A percentile compares a stretch with the other conserved stretches of the same genome.
Evolutionary conservation across 208 protist species (phyloP).

Genomic region (Vickermania ingenoplastis): DNA sequence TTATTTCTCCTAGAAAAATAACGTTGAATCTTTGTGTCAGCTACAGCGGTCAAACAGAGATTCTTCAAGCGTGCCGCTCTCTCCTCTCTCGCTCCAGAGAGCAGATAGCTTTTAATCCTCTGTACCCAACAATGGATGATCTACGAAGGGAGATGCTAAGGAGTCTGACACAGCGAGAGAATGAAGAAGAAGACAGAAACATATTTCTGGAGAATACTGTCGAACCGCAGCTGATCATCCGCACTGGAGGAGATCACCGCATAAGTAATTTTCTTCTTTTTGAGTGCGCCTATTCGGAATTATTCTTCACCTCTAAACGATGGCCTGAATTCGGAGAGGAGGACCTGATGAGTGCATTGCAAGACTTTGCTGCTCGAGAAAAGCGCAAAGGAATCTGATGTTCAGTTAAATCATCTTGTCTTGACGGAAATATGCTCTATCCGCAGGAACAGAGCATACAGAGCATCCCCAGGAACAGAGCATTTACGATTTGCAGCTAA

Average conservation of each 20-base stretch:
- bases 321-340: constrained; percentile 66
- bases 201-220: constrained; percentile 21
- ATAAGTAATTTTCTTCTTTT: constrained; percentile 86
- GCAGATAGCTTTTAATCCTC: no score
- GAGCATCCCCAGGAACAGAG: no score
- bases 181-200: constrained; percentile 45
- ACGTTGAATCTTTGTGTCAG: constrained; percentile 83
- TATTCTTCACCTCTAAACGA: constrained; percentile 60
- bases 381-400: constrained; percentile 4
- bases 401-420: no score
- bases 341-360: constrained; percentile 35
- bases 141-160: constrained; percentile 69
- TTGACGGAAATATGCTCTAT: no score
- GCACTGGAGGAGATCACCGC: constrained; percentile 78
- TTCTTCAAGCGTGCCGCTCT: constrained; percentile 53
- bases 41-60: constrained; percentile 75
- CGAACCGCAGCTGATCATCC: constrained; percentile 77
- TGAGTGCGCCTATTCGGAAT: constrained; percentile 81
- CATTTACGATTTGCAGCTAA: no score
- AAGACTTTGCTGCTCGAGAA: constrained; percentile 18
- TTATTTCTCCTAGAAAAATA: constrained; percentile 33
- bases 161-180: constrained; percentile 59
- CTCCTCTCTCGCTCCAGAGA: constrained; percentile 9
- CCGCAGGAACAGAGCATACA: no score
- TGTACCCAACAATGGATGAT: constrained; percentile 30